A percentile compares a stretch with the other conserved stretches of the same genome.
These are phyloP conservation scores for Daldinia vernicosa DNA, from an alignment of 495 filamentous ascomycete genomes.

Conservation along the genomic window DNA sequence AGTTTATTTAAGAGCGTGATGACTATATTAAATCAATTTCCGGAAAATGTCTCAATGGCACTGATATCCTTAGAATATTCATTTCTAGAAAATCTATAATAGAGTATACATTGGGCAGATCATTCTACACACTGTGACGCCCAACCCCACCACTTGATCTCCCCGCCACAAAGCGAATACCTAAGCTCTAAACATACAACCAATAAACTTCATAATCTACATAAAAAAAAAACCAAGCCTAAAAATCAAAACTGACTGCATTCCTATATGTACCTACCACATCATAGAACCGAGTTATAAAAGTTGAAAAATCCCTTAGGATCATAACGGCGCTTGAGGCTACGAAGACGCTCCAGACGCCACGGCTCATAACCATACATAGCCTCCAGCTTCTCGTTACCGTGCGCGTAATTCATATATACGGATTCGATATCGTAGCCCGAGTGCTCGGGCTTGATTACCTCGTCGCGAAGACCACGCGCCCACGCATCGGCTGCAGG, in stretches of 20 bases:
- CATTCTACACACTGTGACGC: too few species aligned
- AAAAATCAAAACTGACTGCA: background rate
- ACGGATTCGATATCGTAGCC: constrained; percentile 33
- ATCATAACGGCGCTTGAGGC: constrained; percentile 52
- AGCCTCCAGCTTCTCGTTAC: constrained; percentile 49
- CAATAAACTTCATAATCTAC: too few species aligned
- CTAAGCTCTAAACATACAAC: too few species aligned
- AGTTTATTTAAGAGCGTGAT: too few species aligned
- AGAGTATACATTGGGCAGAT: too few species aligned
- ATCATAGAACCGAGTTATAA: background rate
- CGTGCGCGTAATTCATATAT: constrained; percentile 60
- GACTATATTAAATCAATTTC: too few species aligned
- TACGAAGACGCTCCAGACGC: constrained; percentile 50
- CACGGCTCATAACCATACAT: constrained; percentile 59
- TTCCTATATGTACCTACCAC: background rate
- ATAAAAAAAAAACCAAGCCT: background rate
- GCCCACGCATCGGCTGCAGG: constrained; percentile 35
- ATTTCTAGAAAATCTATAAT: too few species aligned
- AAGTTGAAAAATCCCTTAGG: constrained; percentile 29
- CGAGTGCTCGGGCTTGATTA: constrained; percentile 32
- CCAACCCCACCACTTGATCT: too few species aligned
- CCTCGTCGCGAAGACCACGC: constrained; percentile 31
- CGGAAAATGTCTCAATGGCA: too few species aligned
- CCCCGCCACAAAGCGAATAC: too few species aligned
- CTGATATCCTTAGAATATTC: too few species aligned